Conservation (phyloP, 2,329 filamentous ascomycete species). For the Fusarium setosum region DNA sequence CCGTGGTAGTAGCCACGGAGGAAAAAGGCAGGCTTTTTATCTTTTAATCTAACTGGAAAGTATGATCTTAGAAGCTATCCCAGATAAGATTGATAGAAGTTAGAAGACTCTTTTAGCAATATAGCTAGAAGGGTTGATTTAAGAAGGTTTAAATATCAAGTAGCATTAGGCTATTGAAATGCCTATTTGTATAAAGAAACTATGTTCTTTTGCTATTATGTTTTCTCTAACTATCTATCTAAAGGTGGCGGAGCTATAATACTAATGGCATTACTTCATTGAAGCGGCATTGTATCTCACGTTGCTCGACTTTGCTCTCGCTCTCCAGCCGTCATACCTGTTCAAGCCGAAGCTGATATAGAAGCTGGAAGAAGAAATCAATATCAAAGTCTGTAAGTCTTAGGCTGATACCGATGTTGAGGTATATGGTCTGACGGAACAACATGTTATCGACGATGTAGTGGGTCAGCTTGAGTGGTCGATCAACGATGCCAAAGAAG, state of each 20-base stretch:
- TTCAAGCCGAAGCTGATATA: background rate
- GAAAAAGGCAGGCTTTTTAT: too few species aligned
- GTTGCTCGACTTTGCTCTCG: background rate
- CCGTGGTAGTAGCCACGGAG: background rate
- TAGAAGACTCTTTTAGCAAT: too few species aligned
- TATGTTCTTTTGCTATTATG: too few species aligned
- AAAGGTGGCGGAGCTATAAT: too few species aligned
- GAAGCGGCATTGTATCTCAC: background rate
- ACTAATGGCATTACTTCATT: background rate
- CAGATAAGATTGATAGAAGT: too few species aligned
- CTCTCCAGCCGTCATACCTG: background rate
- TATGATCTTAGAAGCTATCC: too few species aligned
- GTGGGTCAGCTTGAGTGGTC: background rate
- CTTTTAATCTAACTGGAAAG: too few species aligned
- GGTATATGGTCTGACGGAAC: background rate
- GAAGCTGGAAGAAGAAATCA: background rate
- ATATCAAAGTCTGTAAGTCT: background rate
- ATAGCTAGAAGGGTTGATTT: too few species aligned
- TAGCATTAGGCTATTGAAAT: too few species aligned
- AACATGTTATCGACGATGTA: background rate
- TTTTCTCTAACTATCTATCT: too few species aligned
- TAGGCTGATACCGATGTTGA: background rate
- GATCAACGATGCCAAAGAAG: background rate
- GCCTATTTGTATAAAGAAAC: too few species aligned
- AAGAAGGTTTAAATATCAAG: too few species aligned